Evolutionary conservation across 2,329 filamentous ascomycete species (phyloP).

Genomic region (Colletotrichum cordylinicola): DNA sequence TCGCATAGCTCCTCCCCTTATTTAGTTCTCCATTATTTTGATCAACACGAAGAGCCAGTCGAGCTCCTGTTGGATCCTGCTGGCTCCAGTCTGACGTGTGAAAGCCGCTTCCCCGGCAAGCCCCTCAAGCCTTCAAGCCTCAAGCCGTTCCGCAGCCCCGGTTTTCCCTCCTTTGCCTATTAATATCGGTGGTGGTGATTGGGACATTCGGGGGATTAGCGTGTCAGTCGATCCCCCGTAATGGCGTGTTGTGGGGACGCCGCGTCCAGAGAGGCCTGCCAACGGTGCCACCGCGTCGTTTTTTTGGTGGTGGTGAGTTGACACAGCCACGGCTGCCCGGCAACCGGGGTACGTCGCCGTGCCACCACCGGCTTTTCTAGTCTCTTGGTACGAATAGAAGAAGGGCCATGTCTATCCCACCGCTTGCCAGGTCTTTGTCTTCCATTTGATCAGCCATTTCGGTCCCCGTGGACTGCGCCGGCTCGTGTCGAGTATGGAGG

Average conservation of each 20-base stretch:
- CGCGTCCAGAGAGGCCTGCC: neutral
- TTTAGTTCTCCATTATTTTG: neutral
- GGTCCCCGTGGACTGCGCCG: neutral
- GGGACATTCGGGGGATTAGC: neutral
- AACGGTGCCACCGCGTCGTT: neutral
- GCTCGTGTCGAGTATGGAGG: neutral
- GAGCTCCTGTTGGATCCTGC: neutral
- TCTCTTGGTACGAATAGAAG: neutral
- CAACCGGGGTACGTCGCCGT: constrained; percentile 3
- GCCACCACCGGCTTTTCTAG: neutral
- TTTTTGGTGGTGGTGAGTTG: neutral
- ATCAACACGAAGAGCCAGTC: neutral
- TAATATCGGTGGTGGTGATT: neutral
- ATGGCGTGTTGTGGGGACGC: neutral
- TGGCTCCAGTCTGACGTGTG: constrained; percentile 20
- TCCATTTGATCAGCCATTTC: neutral
- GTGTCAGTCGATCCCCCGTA: constrained; percentile 1
- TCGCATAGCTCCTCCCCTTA: neutral
- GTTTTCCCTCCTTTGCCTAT: neutral
- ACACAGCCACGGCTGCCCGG: constrained; percentile 1
- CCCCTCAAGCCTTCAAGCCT: neutral
- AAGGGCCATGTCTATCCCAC: neutral
- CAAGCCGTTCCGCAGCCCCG: neutral
- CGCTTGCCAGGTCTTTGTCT: neutral
- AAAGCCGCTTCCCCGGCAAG: neutral